Percentiles rank a stretch among this genome's conserved stretches.
Conservation (phyloP, 192 early-diverging fungal genomes). For the Coemansia aciculifera region DNA sequence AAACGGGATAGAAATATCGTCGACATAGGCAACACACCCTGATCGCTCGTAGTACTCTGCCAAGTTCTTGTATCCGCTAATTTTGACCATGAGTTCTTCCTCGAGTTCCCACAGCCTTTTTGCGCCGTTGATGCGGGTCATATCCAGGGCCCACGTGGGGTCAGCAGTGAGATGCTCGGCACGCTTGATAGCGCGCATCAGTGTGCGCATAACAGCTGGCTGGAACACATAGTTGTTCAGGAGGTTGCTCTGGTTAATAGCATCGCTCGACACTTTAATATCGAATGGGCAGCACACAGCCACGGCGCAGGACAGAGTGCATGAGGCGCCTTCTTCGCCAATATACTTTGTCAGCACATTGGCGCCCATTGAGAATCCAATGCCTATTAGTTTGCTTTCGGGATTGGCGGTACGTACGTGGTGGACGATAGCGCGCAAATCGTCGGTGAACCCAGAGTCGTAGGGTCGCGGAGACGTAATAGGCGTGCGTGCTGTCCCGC, state of each 20-base stretch:
- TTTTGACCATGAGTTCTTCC: slow-evolving; percentile 62
- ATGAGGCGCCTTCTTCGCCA: slow-evolving; percentile 71
- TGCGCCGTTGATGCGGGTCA: slow-evolving; percentile 54
- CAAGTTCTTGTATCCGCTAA: slow-evolving; percentile 72
- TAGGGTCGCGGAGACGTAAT: slow-evolving; percentile 77
- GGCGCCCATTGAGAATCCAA: slow-evolving; percentile 91
- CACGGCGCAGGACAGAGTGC: slow-evolving; percentile 69
- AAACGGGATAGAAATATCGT: slow-evolving; percentile 69
- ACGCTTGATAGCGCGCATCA: slow-evolving; percentile 53
- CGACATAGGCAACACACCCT: slow-evolving; percentile 58
- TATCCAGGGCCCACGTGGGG: slow-evolving; percentile 42
- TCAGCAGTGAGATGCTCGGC: slow-evolving; percentile 47
- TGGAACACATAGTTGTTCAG: slow-evolving; percentile 63
- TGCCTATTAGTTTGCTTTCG: slow-evolving; percentile 62
- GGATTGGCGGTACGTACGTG: slow-evolving; percentile 51
- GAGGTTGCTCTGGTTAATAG: slow-evolving; percentile 56
- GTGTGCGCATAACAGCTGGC: slow-evolving; percentile 54
- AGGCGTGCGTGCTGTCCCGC: slow-evolving; percentile 81
- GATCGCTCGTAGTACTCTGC: slow-evolving; percentile 74
- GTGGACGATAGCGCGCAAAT: slow-evolving; percentile 45
- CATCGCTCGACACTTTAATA: slow-evolving; percentile 54
- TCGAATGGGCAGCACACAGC: slow-evolving; percentile 88
- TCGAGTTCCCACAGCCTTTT: slow-evolving; percentile 82
- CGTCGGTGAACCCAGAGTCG: slow-evolving; percentile 75
- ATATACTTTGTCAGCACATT: slow-evolving; percentile 90